These are phyloP conservation scores for Gentiana macrophylla DNA, from an alignment of 257 asterid species.

Conservation along the genomic window DNA sequence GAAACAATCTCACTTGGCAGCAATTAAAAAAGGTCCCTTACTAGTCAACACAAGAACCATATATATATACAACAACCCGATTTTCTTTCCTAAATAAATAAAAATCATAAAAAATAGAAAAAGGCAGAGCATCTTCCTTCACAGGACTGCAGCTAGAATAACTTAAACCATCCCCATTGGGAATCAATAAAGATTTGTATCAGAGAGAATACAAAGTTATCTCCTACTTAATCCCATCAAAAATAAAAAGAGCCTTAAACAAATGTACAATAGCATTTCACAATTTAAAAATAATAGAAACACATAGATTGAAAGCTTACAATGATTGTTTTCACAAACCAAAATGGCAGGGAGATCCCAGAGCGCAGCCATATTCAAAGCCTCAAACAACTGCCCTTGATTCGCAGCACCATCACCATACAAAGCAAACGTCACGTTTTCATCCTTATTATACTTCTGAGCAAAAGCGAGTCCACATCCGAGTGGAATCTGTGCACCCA, in stretches of 20 bases:
- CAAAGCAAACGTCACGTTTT: constrained; percentile 62
- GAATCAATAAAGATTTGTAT: too few relatives aligned
- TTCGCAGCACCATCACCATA: constrained; percentile 98
- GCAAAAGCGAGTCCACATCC: constrained; percentile 89
- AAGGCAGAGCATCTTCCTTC: too few relatives aligned
- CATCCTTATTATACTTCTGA: constrained; percentile 87
- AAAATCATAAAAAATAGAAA: too few relatives aligned
- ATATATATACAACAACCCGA: not conserved
- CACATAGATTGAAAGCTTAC: constrained; percentile 27
- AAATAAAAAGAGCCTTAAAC: not conserved
- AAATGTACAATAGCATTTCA: too few relatives aligned
- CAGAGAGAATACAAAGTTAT: not conserved
- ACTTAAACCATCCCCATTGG: too few relatives aligned
- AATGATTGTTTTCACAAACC: constrained; percentile 97
- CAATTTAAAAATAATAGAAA: too few relatives aligned
- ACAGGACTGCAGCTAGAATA: too few relatives aligned
- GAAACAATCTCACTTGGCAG: too few relatives aligned
- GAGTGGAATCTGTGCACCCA: constrained; percentile 90
- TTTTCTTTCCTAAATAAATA: too few relatives aligned
- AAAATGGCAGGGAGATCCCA: constrained; percentile 96
- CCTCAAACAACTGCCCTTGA: constrained; percentile 97
- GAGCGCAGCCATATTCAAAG: constrained; percentile 91
- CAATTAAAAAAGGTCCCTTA: not conserved
- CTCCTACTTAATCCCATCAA: too few relatives aligned
- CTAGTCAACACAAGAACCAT: not conserved